Base-by-base conservation (phyloP, 1,139 yeast species). In the Williopsis jadinii region DNA sequence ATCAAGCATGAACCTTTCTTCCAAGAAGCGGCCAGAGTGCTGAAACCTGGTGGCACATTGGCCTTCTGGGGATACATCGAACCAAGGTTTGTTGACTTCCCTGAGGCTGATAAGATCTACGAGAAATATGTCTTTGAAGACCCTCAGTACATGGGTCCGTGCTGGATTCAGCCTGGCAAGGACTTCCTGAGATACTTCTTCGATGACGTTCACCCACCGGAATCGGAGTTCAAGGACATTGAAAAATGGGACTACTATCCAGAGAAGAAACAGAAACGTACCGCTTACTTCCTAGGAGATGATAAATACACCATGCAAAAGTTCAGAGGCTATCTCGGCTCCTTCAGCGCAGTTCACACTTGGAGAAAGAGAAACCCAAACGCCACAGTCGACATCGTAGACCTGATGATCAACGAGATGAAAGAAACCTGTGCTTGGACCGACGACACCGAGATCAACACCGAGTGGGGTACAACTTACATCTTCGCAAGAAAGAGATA, bases 21-120 rank as follows among this genome's bases (percentile, higher is more conserved):
- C 54, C 51, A 58, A 9, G 77, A 75, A 42, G 70, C 74, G 30
- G 59, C 64, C 29, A 60, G 75, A 11, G 63, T 78, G 10, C 64
- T 86, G 45, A 73, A 70, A 46, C 66, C 72, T 0, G 70, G 69
- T 19, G 95, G 90, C 2, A 78, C 85, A 1, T 61, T 86, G 39
- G 84, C 87, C 0, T 75, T 74, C 51, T 85, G 92, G 85, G 84
- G 84, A n/a, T 86, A 86, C 56, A 75, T 75, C 34, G 92, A 85
- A 53, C 86, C 87, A 0, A 67, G 66, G 41, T 62, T 73, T 30
- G 66, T 74, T 42, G 71, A 64, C 30, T 59, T 50, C 38, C 64
- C 64, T 5, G 59, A 57, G 30, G 63, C 69, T 9, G 69, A 70
- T 45, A 60, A 54, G 12, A 52, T 66, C 12, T 59, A 67, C 42